Evolutionary conservation across 768 basidiomycete genomes (phyloP).

Genomic region (Tulasnella sp.): DNA sequence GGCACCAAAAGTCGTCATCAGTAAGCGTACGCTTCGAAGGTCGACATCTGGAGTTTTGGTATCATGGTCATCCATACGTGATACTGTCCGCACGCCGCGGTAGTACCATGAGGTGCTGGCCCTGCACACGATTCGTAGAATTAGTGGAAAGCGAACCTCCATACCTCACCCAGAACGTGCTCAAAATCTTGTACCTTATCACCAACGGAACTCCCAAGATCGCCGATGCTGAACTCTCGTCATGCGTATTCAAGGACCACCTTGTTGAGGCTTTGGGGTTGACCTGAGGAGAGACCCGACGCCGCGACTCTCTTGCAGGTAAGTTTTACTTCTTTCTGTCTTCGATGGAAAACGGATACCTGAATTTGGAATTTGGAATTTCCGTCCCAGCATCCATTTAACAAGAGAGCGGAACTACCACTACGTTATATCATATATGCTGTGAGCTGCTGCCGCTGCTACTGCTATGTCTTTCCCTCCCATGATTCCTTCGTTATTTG

Average conservation of each 20-base stretch:
- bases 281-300: conserved; percentile 88
- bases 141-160: conserved; percentile 99
- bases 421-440: background rate
- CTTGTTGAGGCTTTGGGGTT: conserved; percentile 80
- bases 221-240: conserved; percentile 78
- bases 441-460: too few species aligned
- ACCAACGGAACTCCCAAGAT: conserved; percentile 97
- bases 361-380: too few species aligned
- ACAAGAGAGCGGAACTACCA: conserved; percentile 69
- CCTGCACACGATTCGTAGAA: conserved; percentile 47
- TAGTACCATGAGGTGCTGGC: background rate
- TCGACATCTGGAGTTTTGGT: conserved; percentile 94
- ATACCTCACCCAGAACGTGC: conserved; percentile 90
- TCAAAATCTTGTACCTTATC: conserved; percentile 95
- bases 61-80: conserved; percentile 79
- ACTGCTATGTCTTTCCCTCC: background rate
- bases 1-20: conserved; percentile 96
- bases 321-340: conserved; percentile 34
- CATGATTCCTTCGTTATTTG: conserved; percentile 4
- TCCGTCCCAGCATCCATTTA: conserved; percentile 74
- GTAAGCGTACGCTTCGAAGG: conserved; percentile 96
- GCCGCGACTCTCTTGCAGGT: conserved; percentile 74
- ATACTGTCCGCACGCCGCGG: too few species aligned
- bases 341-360: too few species aligned
- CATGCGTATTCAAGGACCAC: conserved; percentile 82